Percentiles rank a stretch among this genome's conserved stretches.
Evolutionary conservation across 164 flowering plant species (phyloP).

Genomic region (Annona cherimola): DNA sequence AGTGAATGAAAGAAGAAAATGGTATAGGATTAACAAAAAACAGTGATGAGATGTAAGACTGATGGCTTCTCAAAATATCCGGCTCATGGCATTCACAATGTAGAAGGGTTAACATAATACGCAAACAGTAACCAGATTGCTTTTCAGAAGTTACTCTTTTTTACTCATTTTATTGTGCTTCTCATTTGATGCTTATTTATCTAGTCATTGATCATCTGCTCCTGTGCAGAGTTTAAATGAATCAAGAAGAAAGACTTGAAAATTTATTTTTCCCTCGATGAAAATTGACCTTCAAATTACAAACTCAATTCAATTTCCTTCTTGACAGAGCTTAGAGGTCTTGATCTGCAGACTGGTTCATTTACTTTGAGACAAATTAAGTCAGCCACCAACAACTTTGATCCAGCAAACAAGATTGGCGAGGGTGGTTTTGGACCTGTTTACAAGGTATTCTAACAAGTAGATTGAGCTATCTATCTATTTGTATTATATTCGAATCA

Average conservation of each 20-base stretch:
- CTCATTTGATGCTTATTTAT: background rate
- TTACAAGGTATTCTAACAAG: slow-evolving; percentile 30
- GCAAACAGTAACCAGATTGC: no score
- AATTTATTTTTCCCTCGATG: no score
- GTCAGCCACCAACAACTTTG: slow-evolving; percentile 45
- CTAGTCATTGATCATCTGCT: background rate
- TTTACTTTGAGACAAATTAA: slow-evolving; percentile 41
- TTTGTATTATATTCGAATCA: background rate
- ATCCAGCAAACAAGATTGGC: slow-evolving; percentile 45
- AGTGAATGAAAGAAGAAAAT: no score
- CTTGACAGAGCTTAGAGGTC: slow-evolving; percentile 25
- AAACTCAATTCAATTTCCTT: background rate
- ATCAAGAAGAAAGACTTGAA: no score
- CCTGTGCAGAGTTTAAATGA: no score
- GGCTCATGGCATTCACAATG: no score
- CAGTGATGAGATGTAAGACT: no score
- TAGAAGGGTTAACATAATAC: no score
- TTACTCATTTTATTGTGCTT: background rate
- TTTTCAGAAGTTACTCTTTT: no score
- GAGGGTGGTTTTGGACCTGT: slow-evolving; percentile 71
- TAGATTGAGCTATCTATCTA: background rate
- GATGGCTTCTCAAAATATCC: no score
- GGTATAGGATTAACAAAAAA: no score
- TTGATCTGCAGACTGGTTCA: slow-evolving; percentile 28
- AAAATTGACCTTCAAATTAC: background rate